Evolutionary conservation across 768 basidiomycete species (phyloP).

Genomic region (Serendipita indica): DNA sequence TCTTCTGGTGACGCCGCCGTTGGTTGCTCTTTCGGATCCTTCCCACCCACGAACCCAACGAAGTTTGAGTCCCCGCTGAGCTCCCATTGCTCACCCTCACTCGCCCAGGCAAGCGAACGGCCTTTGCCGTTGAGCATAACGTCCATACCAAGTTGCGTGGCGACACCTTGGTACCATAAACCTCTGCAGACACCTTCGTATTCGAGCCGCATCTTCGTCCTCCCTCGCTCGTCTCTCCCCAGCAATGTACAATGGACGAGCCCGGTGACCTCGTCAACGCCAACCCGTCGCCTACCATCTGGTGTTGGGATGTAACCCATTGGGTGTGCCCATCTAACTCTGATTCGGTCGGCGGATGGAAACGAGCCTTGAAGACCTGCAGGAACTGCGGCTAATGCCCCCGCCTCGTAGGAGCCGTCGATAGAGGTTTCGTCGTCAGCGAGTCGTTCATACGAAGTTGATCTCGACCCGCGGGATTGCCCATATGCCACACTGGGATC

Average conservation of each 20-base stretch:
- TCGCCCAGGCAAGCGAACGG: slow-evolving; percentile 53
- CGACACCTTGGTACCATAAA: slow-evolving; percentile 72
- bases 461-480: slow-evolving; percentile 34
- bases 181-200: slow-evolving; percentile 63
- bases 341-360: slow-evolving; percentile 52
- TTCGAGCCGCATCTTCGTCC: slow-evolving; percentile 45
- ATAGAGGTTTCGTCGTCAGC: slow-evolving; percentile 51
- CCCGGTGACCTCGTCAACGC: slow-evolving; percentile 50
- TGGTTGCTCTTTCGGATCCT: neutral
- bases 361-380: slow-evolving; percentile 69
- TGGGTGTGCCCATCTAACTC: slow-evolving; percentile 65
- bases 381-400: slow-evolving; percentile 30
- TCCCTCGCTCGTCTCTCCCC: slow-evolving; percentile 34
- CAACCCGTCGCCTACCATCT: slow-evolving; percentile 51
- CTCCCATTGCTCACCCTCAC: slow-evolving; percentile 42
- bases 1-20: neutral
- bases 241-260: slow-evolving; percentile 49
- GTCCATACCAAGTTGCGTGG: slow-evolving; percentile 66
- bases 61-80: slow-evolving; percentile 49
- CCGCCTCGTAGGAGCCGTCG: neutral
- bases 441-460: slow-evolving; percentile 50
- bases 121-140: slow-evolving; percentile 52
- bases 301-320: slow-evolving; percentile 28
- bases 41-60: slow-evolving; percentile 52
- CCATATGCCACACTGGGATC: slow-evolving; percentile 60